Base-by-base conservation (phyloP, 2,329 filamentous ascomycete species). In the Ilyonectria robusta region DNA sequence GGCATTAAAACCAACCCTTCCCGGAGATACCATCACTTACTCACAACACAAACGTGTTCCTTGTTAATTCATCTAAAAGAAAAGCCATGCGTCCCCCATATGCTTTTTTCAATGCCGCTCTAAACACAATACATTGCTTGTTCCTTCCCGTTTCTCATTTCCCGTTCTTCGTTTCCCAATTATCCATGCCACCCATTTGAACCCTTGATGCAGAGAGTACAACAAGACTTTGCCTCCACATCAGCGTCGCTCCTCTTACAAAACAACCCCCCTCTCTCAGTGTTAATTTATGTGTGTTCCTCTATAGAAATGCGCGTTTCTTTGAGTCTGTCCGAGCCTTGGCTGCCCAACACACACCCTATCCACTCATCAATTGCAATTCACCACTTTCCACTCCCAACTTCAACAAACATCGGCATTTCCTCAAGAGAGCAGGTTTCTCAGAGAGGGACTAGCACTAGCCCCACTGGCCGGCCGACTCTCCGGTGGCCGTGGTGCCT, bases 371-470 rank as follows among this genome's bases (percentile, higher is more conserved):
- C 29, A 3, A 4, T 10, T 19, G 33, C 21, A 29, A 62, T 58
- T 29, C 33, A 19, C 15, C 6, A 21, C 21, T 35, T n/a, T 58
- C 33, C 46, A 10, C 13, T 33, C 26, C 42, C 23, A 48, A 21
- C 31, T 19, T 54, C 15, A 42, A 35, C 40, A 13, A 42, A 3
- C 23, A 29, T 21, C 44, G 23, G 7, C 26, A 19, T 37, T 3
- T 23, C 6, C 23, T 82, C 80, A 94, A 54, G 89, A 92, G 60
- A 95, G 85, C 55, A 95, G 80, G 75, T 95, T 94, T 73, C 91
- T 89, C 68, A 95, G 79, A 10, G 92, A 94, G 11, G 93, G 92
- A 75, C 91, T 94, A 17, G 92, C 92, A 75, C 93, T 94, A 4
- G 92, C 92, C n/a, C 92, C 92, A 57, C 87, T 88, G 33, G 86